These are phyloP conservation scores for Chrysophaeum taylorii DNA, from an alignment of 352 stramenopile genomes.

Conservation along the genomic window DNA sequence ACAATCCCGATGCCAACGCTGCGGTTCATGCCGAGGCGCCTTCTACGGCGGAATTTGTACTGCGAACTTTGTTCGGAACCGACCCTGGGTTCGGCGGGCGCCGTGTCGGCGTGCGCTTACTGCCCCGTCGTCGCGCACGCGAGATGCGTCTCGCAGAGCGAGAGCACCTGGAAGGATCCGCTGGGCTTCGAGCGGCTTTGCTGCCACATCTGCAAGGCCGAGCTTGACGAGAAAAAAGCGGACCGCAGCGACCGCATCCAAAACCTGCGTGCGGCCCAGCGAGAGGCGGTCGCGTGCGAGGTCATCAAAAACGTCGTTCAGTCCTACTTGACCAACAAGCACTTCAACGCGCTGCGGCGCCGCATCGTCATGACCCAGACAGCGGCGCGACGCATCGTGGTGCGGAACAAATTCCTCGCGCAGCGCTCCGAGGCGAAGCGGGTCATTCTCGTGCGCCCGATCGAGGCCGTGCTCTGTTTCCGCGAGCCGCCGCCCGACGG, in stretches of 20 bases:
- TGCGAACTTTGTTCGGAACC: too few relatives aligned
- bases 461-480: not conserved
- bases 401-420: not conserved
- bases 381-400: not conserved
- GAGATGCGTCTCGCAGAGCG: not conserved
- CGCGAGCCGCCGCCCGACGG: not conserved
- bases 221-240: not conserved
- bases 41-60: too few relatives aligned
- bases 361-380: not conserved
- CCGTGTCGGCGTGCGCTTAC: too few relatives aligned
- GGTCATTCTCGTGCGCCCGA: not conserved
- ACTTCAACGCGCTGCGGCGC: not conserved
- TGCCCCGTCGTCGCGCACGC: constrained; percentile 5
- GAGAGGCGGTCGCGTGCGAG: not conserved
- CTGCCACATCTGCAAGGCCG: not conserved
- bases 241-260: not conserved
- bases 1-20: too few relatives aligned
- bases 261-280: not conserved
- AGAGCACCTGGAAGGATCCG: not conserved
- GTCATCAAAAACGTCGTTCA: not conserved
- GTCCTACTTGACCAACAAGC: not conserved
- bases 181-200: not conserved
- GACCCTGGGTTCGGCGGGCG: too few relatives aligned
- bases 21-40: too few relatives aligned
- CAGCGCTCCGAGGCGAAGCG: not conserved